phyloP scores from a whole-genome alignment of 371 early-diverging fungal species.

The Mortierella sp. region DNA sequence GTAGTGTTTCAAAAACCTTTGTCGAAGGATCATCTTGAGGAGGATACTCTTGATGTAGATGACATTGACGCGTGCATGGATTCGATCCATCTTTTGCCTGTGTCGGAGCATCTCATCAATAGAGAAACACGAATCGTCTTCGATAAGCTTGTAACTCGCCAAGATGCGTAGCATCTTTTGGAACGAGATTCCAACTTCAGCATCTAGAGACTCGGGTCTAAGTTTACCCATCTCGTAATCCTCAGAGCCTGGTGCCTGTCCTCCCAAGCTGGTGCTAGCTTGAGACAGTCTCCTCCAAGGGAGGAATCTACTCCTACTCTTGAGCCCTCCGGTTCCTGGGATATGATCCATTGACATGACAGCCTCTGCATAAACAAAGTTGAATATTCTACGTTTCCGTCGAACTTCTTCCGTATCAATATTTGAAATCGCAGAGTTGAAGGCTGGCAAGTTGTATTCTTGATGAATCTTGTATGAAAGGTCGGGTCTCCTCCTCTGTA shows the following conservation, averaged over 20 bases:
- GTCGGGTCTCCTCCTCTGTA: background rate
- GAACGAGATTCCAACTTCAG: constrained; percentile 67
- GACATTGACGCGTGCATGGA: constrained; percentile 48
- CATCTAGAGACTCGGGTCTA: constrained; percentile 46
- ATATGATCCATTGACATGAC: constrained; percentile 53
- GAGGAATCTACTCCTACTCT: constrained; percentile 48
- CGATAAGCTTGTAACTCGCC: constrained; percentile 70
- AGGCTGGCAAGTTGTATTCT: constrained; percentile 45
- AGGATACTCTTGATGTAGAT: constrained; percentile 33
- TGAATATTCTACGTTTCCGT: constrained; percentile 37
- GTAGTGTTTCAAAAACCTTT: constrained; percentile 45
- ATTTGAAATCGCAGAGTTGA: constrained; percentile 52
- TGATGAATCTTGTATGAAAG: constrained; percentile 19
- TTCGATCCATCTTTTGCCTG: constrained; percentile 56
- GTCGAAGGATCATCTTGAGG: constrained; percentile 38
- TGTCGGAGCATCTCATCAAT: constrained; percentile 53
- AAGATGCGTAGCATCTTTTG: constrained; percentile 71
- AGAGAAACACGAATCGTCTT: constrained; percentile 56
- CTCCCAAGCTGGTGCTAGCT: constrained; percentile 2
- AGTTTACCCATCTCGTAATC: constrained; percentile 34
- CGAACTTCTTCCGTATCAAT: constrained; percentile 24
- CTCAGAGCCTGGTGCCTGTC: constrained; percentile 9
- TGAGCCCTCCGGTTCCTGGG: constrained; percentile 40
- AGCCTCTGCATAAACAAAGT: constrained; percentile 55
- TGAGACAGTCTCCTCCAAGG: constrained; percentile 38